A percentile compares a stretch with the other conserved stretches of the same genome.
phyloP scores from a whole-genome alignment of 192 early-diverging fungal species.

The Lobosporangium transversale region DNA sequence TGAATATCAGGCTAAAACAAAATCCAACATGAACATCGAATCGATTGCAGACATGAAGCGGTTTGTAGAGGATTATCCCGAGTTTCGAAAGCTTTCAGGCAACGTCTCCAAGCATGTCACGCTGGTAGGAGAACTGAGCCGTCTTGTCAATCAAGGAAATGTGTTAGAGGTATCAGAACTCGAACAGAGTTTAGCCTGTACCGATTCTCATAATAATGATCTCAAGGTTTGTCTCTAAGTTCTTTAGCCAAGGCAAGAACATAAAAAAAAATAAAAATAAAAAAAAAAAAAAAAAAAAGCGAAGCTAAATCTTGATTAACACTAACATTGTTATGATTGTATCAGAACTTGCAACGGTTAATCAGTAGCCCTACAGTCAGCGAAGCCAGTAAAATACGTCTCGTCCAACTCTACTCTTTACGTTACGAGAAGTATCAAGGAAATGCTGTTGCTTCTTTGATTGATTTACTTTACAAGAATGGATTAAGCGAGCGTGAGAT shows the following conservation, averaged over 20 bases:
- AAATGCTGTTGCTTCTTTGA: constrained; percentile 76
- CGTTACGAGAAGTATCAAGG: constrained; percentile 88
- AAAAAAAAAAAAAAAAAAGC: too few species aligned
- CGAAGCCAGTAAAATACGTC: constrained; percentile 79
- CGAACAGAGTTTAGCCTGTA: constrained; percentile 93
- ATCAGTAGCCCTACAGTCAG: constrained; percentile 73
- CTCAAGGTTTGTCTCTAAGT: constrained; percentile 65
- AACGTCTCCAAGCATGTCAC: constrained; percentile 99
- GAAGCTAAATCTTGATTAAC: too few species aligned
- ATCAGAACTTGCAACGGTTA: constrained; percentile 74
- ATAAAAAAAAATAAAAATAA: too few species aligned
- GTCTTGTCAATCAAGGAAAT: constrained; percentile 75
- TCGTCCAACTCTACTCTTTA: constrained; percentile 88
- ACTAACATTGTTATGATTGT: neutral
- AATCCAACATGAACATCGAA: constrained; percentile 91
- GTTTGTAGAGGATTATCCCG: constrained; percentile 99
- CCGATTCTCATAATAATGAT: constrained; percentile 86
- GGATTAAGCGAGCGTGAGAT: constrained; percentile 81
- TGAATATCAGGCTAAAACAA: constrained; percentile 92
- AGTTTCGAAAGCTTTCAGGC: constrained; percentile 94
- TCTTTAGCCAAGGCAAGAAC: neutral
- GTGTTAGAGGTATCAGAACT: constrained; percentile 91
- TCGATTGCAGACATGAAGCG: constrained; percentile 98
- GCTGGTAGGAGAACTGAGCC: constrained; percentile 94
- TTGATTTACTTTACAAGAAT: constrained; percentile 75